Evolutionary conservation across 768 basidiomycete species (phyloP).

Genomic region (Pleurotus ostreatus): DNA sequence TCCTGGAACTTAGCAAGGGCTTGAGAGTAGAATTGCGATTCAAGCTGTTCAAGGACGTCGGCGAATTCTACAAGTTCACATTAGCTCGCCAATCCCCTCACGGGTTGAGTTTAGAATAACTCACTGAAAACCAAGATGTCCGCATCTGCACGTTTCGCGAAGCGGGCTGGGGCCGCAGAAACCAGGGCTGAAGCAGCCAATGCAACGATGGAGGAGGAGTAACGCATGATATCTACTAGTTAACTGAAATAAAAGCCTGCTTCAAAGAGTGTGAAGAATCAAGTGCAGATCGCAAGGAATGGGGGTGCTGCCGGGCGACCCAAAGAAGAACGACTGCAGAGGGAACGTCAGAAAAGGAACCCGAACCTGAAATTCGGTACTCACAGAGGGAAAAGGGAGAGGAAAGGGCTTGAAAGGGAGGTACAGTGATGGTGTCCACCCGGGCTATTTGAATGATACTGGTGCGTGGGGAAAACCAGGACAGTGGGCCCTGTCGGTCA

Average conservation of each 20-base stretch:
- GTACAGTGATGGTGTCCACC: not conserved
- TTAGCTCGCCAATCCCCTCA: not conserved
- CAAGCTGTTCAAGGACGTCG: conserved; percentile 70
- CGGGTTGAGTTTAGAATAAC: conserved; percentile 20
- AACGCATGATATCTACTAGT: conserved; percentile 41
- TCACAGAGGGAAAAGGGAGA: conserved; percentile 3
- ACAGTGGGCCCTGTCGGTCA: conserved; percentile 8
- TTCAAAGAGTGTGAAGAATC: conserved; percentile 31
- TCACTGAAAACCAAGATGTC: conserved; percentile 60
- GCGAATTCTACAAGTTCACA: conserved; percentile 57
- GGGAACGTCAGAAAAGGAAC: not conserved
- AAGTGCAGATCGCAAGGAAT: conserved; percentile 28
- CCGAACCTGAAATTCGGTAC: not conserved
- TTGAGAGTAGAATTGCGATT: conserved; percentile 64
- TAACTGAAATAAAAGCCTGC: conserved; percentile 20
- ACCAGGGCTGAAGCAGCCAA: conserved; percentile 40
- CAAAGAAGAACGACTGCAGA: conserved; percentile 30
- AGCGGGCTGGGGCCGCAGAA: conserved; percentile 45
- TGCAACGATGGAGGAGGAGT: conserved; percentile 36
- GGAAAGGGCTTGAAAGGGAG: conserved; percentile 2
- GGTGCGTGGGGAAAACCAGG: conserved; percentile 7
- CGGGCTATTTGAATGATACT: conserved; percentile 7
- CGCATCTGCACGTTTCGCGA: conserved; percentile 36
- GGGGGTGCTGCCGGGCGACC: conserved; percentile 74
- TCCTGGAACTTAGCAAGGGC: conserved; percentile 62